Evolutionary conservation across 2,329 filamentous ascomycete species (phyloP), one percentile per base, ranked within the genome.

Genomic region (Cladosporium sp.): DNA sequence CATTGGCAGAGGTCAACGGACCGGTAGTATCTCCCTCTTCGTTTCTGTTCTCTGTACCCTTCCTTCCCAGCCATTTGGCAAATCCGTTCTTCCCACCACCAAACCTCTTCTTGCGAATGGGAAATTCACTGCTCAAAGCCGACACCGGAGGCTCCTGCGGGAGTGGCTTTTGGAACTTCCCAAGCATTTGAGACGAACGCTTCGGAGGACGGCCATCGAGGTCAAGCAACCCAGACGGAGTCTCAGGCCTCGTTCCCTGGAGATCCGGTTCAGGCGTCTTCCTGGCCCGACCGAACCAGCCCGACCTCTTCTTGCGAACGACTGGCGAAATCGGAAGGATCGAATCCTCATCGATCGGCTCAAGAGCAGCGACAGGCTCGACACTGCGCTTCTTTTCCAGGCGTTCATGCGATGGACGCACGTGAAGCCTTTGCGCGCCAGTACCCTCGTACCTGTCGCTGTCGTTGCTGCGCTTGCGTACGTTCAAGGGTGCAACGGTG

Each of bases 11-110:
- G 22, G 4, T 9, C 10, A n/a, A 22, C 43, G 42, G n/a, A 52
- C 49, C 49, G 7, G 52, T 58, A 19, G 51, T 57, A 9, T 57
- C 61, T 14, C 59, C 46, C 31, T 58, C 59, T 14, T 55, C 53
- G 33, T 16, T 33, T 11, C 37, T 44, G 49, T 61, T 66, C 3
- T 62, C 61, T 34, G 72, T 66, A 46, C 70, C 67, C 58, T 76
- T 78, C 60, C 74, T 77, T 41, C 77, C 72, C 48, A 83, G 75
- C 49, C 78, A 73, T 55, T 75, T 78, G 41, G 79, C 69, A 54
- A 82, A 73, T 6, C 76, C 74, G 31, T 66, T 69, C 52, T 76
- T 77, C 56, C 59, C 71, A 55, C 61, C 59, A 37, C 44, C 58
- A 38, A 63, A 60, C 11, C 59, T 61, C 54, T 63, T 66, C 57